Base-by-base conservation (phyloP, 1,139 yeast genomes). In the Protomyces macrosporus region DNA sequence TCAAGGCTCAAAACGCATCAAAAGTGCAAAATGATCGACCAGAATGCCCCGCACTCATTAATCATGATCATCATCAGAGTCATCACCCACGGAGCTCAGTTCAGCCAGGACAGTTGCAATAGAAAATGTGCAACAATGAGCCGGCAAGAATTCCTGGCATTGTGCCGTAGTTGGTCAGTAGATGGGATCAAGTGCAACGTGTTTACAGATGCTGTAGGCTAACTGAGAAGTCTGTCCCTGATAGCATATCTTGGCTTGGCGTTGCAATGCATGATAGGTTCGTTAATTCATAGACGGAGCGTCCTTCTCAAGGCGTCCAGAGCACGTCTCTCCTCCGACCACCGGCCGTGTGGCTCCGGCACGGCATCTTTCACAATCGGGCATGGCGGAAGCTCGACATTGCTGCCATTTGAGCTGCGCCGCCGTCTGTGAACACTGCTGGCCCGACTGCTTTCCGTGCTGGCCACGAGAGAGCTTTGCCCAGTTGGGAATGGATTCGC, bases 241-340 rank as follows among this genome's bases (percentile, higher is more conserved):
- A 23, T 23, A 23, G 23, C 23, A 9, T 12, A 9, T 2, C 39
- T 36, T 36, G 3, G 39, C 39, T 12, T 3, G 12, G 39, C 39
- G 12, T 36, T 7, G 39, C 39, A 36, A 12, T 9, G 9, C 39
- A 36, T 36, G 9, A 12, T 36, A 36, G 1, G 9, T 7, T 36
- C 39, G 12, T 36, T 36, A 36, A 9, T 6, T 16, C 16, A 42
- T 30, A 42, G 32, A 16, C 48, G 48, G 30, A 42, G 48, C 2
- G 23, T 42, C 2, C 30, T 16, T 10, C 16, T 14, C n/a, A 58
- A 23, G 35, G 53, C 62, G 23, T 58, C 62, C 6, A 58, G 45
- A 4, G 45, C 56, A 14, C 62, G 51, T 7, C 52, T 34, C 36
- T 58, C 62, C 45, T 58, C 62, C 30, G 53, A 55, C 55, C 61